A percentile compares a stretch with the other conserved stretches of the same genome.
phyloP scores from a whole-genome alignment of 306 rosid species.

The Inga leiocalycina region DNA sequence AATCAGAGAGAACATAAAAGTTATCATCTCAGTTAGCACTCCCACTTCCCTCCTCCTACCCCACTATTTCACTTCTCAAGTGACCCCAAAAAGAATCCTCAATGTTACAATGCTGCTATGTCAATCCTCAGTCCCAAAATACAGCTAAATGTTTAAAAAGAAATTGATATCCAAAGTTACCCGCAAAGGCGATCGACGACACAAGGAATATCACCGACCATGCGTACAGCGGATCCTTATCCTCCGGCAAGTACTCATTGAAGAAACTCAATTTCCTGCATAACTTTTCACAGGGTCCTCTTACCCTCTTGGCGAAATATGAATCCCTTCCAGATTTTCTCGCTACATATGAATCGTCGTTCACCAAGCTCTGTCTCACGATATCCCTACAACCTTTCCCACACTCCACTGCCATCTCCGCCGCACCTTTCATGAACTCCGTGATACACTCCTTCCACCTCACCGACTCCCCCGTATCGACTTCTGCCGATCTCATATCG shows the following conservation, averaged over 20 bases:
- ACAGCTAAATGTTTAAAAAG: neutral
- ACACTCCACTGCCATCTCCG: conserved; percentile 79
- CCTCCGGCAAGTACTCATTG: conserved; percentile 64
- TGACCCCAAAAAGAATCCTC: neutral
- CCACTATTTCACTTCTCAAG: neutral
- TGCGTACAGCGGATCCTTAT: conserved; percentile 82
- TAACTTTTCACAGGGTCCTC: conserved; percentile 48
- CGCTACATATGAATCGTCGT: conserved; percentile 51
- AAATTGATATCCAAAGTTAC: conserved; percentile 40
- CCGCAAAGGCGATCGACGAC: conserved; percentile 43
- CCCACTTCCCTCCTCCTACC: neutral
- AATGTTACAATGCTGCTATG: neutral
- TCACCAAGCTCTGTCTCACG: conserved; percentile 72
- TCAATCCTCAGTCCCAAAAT: neutral
- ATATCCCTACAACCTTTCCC: conserved; percentile 92
- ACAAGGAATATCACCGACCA: conserved; percentile 62
- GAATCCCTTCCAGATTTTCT: conserved; percentile 50
- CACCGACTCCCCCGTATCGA: conserved; percentile 39
- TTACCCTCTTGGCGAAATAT: conserved; percentile 44
- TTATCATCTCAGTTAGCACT: neutral
- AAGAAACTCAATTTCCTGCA: conserved; percentile 40
- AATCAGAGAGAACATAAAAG: neutral
- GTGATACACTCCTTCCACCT: conserved; percentile 47
- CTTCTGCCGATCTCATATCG: conserved; percentile 21
- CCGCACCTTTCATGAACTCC: conserved; percentile 79